phyloP scores from a whole-genome alignment of 2,329 filamentous ascomycete genomes.

The Cytospora chrysosperma region DNA sequence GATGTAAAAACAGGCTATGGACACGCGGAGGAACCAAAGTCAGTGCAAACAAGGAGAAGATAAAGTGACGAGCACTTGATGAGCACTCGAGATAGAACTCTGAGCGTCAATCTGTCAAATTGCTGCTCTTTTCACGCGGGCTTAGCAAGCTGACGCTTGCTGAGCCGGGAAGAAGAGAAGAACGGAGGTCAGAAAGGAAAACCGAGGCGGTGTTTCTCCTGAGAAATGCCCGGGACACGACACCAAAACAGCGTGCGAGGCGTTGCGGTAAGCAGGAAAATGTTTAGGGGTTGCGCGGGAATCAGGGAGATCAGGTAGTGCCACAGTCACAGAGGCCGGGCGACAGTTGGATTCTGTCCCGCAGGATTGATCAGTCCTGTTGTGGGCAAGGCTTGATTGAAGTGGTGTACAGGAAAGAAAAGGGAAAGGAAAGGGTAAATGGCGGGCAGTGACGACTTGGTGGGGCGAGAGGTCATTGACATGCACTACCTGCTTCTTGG shows the following conservation, averaged over 20 bases:
- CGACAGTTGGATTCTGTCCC: slow-evolving; percentile 11
- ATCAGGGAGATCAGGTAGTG: not conserved
- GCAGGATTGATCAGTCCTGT: slow-evolving; percentile 9
- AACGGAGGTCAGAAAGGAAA: slow-evolving; percentile 15
- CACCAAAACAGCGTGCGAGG: slow-evolving; percentile 13
- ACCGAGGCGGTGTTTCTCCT: slow-evolving; percentile 9
- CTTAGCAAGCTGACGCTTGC: slow-evolving; percentile 20
- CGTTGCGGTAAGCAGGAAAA: slow-evolving; percentile 3
- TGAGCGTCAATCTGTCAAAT: slow-evolving; percentile 4
- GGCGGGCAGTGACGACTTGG: not conserved
- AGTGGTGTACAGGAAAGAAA: not conserved
- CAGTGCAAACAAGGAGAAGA: slow-evolving; percentile 11
- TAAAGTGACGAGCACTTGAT: slow-evolving; percentile 11
- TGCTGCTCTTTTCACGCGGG: not conserved
- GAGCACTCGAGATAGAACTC: slow-evolving; percentile 3
- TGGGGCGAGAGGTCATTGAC: slow-evolving; percentile 12
- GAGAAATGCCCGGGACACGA: slow-evolving; percentile 5
- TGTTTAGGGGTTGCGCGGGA: not conserved
- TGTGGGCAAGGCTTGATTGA: slow-evolving; percentile 10
- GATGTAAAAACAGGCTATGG: slow-evolving; percentile 2
- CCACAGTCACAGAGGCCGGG: slow-evolving; percentile 18
- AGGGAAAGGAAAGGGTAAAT: not conserved
- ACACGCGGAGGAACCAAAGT: slow-evolving; percentile 7
- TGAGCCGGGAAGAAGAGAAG: slow-evolving; percentile 8
- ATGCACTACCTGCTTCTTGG: no score